phyloP scores from a whole-genome alignment of 2,329 filamentous ascomycete genomes.

The Myotisia sp. region DNA sequence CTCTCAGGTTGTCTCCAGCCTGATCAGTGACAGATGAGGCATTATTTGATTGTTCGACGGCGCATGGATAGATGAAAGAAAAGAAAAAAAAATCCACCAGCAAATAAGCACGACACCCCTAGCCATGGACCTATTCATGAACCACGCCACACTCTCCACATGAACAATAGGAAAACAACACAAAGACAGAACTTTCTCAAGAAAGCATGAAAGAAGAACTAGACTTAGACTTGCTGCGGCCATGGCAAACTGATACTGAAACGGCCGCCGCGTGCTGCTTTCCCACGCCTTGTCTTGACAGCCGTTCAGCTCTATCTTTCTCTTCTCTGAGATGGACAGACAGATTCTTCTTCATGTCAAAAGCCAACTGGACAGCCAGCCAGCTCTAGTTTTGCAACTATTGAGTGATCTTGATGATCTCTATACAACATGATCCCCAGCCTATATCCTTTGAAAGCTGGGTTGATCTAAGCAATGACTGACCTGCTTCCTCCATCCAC shows the following conservation, averaged over 20 bases:
- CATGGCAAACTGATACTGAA: background rate
- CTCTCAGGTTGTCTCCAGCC: no score
- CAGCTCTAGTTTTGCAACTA: no score
- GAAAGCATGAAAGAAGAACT: background rate
- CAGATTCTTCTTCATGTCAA: background rate
- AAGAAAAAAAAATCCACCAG: background rate
- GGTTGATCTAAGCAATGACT: no score
- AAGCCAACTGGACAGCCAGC: background rate
- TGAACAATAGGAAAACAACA: no score
- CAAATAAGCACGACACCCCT: background rate
- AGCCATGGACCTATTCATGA: background rate
- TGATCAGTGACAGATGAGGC: no score
- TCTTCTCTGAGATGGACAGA: background rate
- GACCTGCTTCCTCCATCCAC: no score
- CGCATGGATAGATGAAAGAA: background rate
- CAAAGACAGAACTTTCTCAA: background rate
- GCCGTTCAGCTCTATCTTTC: background rate
- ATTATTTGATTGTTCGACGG: no score
- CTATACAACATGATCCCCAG: no score
- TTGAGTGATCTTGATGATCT: no score
- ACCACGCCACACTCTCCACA: no score
- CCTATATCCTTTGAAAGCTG: no score
- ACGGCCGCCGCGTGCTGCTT: background rate
- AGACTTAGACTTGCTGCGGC: no score
- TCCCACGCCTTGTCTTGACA: background rate